A percentile compares a stretch with the other conserved stretches of the same genome.
These are phyloP conservation scores for Prunus kanzakura DNA, from an alignment of 306 rosid species.

Conservation along the genomic window DNA sequence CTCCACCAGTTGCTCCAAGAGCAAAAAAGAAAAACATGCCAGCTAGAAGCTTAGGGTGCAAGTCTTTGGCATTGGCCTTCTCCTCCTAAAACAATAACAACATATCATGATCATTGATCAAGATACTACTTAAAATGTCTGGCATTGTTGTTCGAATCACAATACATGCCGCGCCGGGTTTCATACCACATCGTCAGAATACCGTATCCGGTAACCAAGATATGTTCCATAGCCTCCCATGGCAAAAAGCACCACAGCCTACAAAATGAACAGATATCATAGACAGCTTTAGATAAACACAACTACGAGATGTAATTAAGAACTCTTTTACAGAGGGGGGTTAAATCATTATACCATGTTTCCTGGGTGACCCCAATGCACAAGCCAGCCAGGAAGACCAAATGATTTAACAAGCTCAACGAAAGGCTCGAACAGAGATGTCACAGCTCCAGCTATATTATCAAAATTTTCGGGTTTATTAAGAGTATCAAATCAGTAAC, in stretches of 20 bases:
- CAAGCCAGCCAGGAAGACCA: constrained; percentile 82
- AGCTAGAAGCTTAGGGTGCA: constrained; percentile 90
- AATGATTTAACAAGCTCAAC: constrained; percentile 66
- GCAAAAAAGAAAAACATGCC: constrained; percentile 98
- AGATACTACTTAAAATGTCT: not conserved
- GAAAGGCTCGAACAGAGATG: constrained; percentile 59
- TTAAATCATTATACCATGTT: constrained; percentile 54
- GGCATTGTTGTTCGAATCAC: not conserved
- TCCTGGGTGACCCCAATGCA: constrained; percentile 96
- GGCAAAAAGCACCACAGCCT: constrained; percentile 95
- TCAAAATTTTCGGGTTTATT: constrained; percentile 2
- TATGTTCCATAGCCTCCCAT: constrained; percentile 99
- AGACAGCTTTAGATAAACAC: not conserved
- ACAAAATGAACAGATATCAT: not conserved
- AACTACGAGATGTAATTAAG: not conserved
- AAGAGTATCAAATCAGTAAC: not conserved
- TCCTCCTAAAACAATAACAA: constrained; percentile 53
- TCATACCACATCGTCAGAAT: constrained; percentile 62
- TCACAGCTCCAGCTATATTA: constrained; percentile 64
- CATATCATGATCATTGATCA: not conserved
- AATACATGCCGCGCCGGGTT: not conserved
- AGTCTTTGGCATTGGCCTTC: constrained; percentile 87
- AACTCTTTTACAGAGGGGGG: not conserved
- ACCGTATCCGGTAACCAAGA: constrained; percentile 79
- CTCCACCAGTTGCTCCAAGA: constrained; percentile 91